Percentiles rank a stretch among this genome's conserved stretches.
These are phyloP conservation scores for Pterocarpus santalinus DNA, from an alignment of 306 rosid genomes.

Conservation along the genomic window DNA sequence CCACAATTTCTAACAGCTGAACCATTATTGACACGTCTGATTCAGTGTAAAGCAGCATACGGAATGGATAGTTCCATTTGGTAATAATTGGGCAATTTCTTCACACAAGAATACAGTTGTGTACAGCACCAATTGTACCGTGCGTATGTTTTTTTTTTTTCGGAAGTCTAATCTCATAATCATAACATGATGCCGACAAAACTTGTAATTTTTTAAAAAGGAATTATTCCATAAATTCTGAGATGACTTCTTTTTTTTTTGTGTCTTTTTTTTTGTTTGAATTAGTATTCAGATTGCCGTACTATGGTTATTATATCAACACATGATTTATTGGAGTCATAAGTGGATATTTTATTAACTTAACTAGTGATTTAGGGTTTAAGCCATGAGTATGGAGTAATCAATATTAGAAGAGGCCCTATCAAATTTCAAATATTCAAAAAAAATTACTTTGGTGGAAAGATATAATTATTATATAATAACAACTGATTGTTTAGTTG, in stretches of 20 bases:
- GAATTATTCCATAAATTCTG: not conserved
- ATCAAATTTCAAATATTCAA: too few relatives aligned
- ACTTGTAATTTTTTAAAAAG: not conserved
- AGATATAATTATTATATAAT: too few relatives aligned
- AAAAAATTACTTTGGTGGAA: too few relatives aligned
- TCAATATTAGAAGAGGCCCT: too few relatives aligned
- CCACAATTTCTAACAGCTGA: not conserved
- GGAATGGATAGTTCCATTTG: not conserved
- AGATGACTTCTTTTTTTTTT: not conserved
- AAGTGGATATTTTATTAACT: too few relatives aligned
- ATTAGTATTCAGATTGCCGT: not conserved
- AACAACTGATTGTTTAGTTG: too few relatives aligned
- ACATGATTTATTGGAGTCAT: too few relatives aligned
- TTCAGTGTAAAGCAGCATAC: not conserved
- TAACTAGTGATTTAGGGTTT: too few relatives aligned
- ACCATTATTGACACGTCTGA: not conserved
- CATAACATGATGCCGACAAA: not conserved
- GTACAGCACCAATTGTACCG: not conserved
- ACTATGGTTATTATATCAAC: too few relatives aligned
- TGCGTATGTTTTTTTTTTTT: too few relatives aligned
- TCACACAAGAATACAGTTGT: too few relatives aligned
- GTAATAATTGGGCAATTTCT: not conserved
- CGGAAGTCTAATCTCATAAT: not conserved
- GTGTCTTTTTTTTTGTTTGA: not conserved
- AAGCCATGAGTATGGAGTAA: too few relatives aligned